phyloP scores from a whole-genome alignment of 129 eudicot species.

The Lactuca sativa region DNA sequence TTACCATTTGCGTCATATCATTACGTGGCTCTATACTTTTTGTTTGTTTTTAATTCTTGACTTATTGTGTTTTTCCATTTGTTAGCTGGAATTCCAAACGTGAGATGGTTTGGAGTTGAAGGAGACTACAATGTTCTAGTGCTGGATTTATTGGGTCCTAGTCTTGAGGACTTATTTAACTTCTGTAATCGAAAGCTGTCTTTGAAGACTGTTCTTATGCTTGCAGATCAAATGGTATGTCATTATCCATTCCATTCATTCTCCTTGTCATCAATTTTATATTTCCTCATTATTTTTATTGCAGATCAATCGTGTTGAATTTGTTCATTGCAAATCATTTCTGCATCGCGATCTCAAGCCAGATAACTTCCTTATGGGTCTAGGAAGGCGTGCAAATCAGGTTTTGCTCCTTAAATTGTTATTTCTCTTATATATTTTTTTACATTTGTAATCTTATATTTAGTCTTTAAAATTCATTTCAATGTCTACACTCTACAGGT shows the following conservation, averaged over 20 bases:
- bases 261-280: neutral
- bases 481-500: slow-evolving; percentile 46
- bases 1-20: neutral
- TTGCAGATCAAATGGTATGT: slow-evolving; percentile 92
- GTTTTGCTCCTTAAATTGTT: slow-evolving; percentile 26
- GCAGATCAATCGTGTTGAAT: slow-evolving; percentile 81
- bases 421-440: neutral
- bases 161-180: slow-evolving; percentile 88
- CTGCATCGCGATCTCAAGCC: slow-evolving; percentile 93
- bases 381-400: slow-evolving; percentile 95
- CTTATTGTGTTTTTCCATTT: slow-evolving; percentile 27
- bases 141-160: slow-evolving; percentile 87
- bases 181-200: slow-evolving; percentile 90
- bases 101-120: slow-evolving; percentile 91
- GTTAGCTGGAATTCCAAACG: slow-evolving; percentile 86
- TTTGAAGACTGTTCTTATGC: slow-evolving; percentile 91
- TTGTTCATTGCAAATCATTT: slow-evolving; percentile 75
- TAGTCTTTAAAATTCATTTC: neutral
- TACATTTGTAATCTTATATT: neutral
- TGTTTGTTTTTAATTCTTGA: slow-evolving; percentile 17
- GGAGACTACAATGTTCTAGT: slow-evolving; percentile 96
- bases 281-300: slow-evolving; percentile 3
- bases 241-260: slow-evolving; percentile 7
- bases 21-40: neutral
- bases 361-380: slow-evolving; percentile 94